phyloP scores from a whole-genome alignment of 1,284 basidiomycete genomes.

The Thecaphora thlaspeos region DNA sequence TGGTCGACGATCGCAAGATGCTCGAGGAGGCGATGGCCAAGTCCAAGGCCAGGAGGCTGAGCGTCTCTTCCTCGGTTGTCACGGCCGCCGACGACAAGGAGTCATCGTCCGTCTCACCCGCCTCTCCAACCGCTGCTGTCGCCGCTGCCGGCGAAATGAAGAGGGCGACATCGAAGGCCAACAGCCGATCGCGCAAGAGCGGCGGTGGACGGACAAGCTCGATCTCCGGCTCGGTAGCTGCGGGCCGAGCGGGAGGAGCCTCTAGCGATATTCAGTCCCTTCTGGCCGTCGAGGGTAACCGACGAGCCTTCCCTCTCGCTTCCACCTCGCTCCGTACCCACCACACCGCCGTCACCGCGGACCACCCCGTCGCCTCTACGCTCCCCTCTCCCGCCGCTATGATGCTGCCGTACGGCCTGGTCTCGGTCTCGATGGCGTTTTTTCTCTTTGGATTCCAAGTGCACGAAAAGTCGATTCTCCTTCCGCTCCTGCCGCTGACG shows the following conservation, averaged over 20 bases:
- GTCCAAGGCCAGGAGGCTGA: not conserved
- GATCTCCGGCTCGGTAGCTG: slow-evolving; percentile 7
- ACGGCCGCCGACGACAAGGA: too few relatives aligned
- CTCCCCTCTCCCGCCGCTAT: slow-evolving; percentile 65
- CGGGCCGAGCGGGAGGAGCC: not conserved
- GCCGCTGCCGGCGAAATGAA: not conserved
- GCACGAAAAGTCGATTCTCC: slow-evolving; percentile 87
- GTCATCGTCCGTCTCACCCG: not conserved
- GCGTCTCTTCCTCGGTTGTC: not conserved
- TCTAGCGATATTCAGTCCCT: too few relatives aligned
- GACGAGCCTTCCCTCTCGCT: slow-evolving; percentile 32
- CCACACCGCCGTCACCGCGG: slow-evolving; percentile 61
- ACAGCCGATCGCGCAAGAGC: not conserved
- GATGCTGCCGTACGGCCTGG: slow-evolving; percentile 53
- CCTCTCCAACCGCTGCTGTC: not conserved
- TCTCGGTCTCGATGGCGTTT: slow-evolving; percentile 67
- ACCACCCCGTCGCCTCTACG: slow-evolving; percentile 65
- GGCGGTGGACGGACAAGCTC: not conserved
- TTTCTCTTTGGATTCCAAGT: slow-evolving; percentile 95
- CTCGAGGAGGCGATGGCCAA: slow-evolving; percentile 10
- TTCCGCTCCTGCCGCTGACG: slow-evolving; percentile 80
- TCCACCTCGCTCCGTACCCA: slow-evolving; percentile 55
- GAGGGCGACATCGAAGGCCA: too few relatives aligned
- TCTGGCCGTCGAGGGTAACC: too few relatives aligned
- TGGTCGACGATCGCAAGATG: slow-evolving; percentile 23